These are phyloP conservation scores for Asclepias syriaca DNA, from an alignment of 257 asterid species.

Conservation along the genomic window DNA sequence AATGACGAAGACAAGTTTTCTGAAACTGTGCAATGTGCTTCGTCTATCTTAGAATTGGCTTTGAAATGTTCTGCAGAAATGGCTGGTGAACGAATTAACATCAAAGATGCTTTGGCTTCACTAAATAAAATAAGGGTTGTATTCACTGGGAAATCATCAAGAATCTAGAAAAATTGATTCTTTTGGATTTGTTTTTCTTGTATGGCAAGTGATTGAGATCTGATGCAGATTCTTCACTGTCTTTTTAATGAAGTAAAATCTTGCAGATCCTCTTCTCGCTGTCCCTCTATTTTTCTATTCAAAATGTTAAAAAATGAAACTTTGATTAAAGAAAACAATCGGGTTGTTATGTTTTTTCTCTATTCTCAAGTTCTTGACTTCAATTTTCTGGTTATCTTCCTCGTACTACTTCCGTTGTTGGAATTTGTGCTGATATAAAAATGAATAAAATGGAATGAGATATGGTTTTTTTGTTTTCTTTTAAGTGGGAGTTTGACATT, in stretches of 20 bases:
- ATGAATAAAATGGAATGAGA: not conserved
- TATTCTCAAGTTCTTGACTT: not conserved
- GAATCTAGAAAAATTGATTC: not conserved
- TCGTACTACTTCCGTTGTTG: not conserved
- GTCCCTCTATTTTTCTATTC: not conserved
- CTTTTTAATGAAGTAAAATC: not conserved
- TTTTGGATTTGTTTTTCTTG: not conserved
- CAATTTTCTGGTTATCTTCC: not conserved
- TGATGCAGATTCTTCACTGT: not conserved
- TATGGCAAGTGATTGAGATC: not conserved
- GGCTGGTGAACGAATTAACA: slow-evolving; percentile 26
- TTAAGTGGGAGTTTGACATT: not conserved
- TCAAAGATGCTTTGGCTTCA: slow-evolving; percentile 21
- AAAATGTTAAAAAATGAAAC: too few relatives aligned
- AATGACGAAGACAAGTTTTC: not conserved
- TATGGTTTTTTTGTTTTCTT: not conserved
- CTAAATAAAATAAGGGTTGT: slow-evolving; percentile 19
- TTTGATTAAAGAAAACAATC: too few relatives aligned
- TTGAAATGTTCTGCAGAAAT: slow-evolving; percentile 30
- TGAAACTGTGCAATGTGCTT: slow-evolving; percentile 13
- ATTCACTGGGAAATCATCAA: not conserved
- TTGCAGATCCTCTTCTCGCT: not conserved
- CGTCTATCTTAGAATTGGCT: slow-evolving; percentile 30
- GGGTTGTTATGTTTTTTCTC: too few relatives aligned
- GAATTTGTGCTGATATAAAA: not conserved